Evolutionary conservation across 768 basidiomycete genomes (phyloP), one percentile per base, ranked within the genome.

Genomic region (Xerocomellus chrysenteron): DNA sequence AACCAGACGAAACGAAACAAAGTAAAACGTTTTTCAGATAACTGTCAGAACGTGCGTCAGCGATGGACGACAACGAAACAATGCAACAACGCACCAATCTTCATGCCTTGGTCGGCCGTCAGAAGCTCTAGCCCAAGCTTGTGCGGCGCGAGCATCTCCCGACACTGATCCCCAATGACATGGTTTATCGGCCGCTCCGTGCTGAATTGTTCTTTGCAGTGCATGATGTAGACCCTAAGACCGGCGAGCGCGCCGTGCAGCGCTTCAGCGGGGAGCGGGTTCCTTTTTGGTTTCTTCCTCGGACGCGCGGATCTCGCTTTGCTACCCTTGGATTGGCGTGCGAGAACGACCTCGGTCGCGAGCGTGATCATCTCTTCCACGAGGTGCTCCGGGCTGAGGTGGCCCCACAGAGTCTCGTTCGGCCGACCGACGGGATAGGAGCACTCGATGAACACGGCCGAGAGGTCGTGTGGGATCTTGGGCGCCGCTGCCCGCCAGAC

Each of bases 361-460:
- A 96, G 82, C 1, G 73, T 73, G 9, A 78, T 65, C 52, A 98
- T 79, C 73, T 98, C 96, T 52, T 83, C 79, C 2, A 81, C 80
- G 33, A 98, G 75, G 61, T 91, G 88, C 24, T 84, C 84, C 0
- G 96, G 94, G 35, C 80, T 88, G 13, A 98, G 80, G 63, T 98
- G 96, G 0, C 96, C 96, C 69, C 84, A 96, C 42, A 98, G 78
- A 51, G 77, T 67, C 45, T 84, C 80, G 60, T 85, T 79, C 17
- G 80, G 77, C 56, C 95, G 79, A 0, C 87, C 87, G 1, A 84
- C 80, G 21, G 88, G 85, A 76, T 87, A 94, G 2, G 94, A 96
- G 71, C 96, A 98, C 75, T 98, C 96, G 67, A 98, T 92, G 68
- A 98, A 98, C 54, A 98, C 81, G n/a, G 83, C 79, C 33, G 82